Evolutionary conservation across 495 filamentous ascomycete genomes (phyloP), one percentile per base, ranked within the genome.

Genomic region (Penicillium manginii): DNA sequence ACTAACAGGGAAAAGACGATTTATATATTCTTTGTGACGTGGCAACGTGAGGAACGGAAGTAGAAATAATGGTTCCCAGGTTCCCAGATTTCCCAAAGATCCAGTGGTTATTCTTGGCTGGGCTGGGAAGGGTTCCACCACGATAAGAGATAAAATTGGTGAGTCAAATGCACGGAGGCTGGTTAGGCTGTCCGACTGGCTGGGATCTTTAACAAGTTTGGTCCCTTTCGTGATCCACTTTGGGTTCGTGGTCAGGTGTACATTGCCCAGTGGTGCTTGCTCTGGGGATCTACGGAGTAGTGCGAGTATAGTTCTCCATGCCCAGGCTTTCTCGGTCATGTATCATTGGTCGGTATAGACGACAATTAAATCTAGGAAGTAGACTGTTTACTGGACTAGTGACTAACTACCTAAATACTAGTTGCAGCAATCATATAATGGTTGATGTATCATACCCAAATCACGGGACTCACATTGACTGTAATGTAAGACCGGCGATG

Each of bases 111-210:
- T 11, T 37, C 11, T n/a, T 37, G n/a, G n/a, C 11, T 15, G 1
- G 26, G 22, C 46, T 12, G 9, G 9, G 48, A 15, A n/a, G 33
- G 33, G 47, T 14, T 47, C 62, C 50, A 54, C 61, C 17, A 14
- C 62, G 62, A 65, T 65, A 65, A 65, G 51, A 59, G 55, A 65
- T 50, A 58, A 51, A 15, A 29, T 8, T 0, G 26, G 35, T 14
- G 35, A 31, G 8, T 29, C 17, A 40, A 42, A 37, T 12, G 46
- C 47, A 19, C 23, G 52, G 40, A 14, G 58, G 55, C 57, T 29
- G 22, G 62, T 52, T 57, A 50, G 45, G 37, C n/a, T 7, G 15
- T 52, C 29, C 46, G 14, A 58, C 39, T 54, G 43, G 50, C 45
- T 56, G 15, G 19, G 22, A 12, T 52, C n/a, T 7, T 8, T 11